Base-by-base conservation (phyloP, 176 grass and related monocot species). In the Calamus simplicifolius region DNA sequence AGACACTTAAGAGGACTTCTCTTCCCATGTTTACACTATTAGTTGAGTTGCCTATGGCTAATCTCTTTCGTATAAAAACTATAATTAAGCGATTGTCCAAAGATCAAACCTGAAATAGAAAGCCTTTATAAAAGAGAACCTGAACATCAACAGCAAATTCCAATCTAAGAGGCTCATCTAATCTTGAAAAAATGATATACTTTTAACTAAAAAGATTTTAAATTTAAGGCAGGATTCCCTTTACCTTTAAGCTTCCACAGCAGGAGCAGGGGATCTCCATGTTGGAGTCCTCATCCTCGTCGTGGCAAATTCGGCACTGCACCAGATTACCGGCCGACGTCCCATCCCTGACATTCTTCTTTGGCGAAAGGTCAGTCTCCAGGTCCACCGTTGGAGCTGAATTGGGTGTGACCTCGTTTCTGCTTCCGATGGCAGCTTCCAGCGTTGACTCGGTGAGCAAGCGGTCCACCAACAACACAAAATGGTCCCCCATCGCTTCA, bases 251-350 rank as follows among this genome's bases (percentile, higher is more conserved):
- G 63, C 90, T 95, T 59, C 90, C 90, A 54, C 62, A 79, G 70
- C 90, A 95, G 15, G 82, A 89, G 62, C 90, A 95, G 57, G 90
- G 90, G 19, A 51, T 57, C 51, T 95, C 90, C 90, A 95, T 80
- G 72, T 50, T 50, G 10, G 58, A 48, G 56, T 83, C 70, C 0
- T 80, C 85, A 15, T 68, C 85, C 14, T 95, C 90, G 5, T 95
- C 82, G 1, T 95, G 90, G 54, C 90, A 95, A 57, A 95, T 89
- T 62, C 90, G 78, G 58, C 90, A 95, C 52, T 89, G 82, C 29
- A 76, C 85, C 63, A 75, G 12, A 21, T 70, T 73, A 1, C 70
- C 73, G 1, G 19, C 52, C 1, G 28, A 18, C 56, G 4, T 73
- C 17, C 2, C 30, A 26, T 71, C 71, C 16, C 64, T 2, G 25